Base-by-base conservation (phyloP, 164 flowering plant genomes). In the Annona cherimola region DNA sequence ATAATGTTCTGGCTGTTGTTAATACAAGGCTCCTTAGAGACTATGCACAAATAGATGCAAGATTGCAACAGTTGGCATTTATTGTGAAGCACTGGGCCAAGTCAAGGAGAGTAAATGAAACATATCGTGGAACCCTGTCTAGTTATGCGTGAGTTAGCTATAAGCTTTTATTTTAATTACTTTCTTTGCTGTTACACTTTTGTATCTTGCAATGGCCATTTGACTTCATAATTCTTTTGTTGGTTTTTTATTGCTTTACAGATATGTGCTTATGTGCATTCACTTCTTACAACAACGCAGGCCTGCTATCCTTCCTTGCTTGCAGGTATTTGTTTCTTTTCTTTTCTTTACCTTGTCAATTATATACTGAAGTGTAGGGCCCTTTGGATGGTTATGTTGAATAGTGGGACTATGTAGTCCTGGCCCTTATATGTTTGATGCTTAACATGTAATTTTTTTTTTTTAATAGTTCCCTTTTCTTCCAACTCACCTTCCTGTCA, bases 201-300 rank as follows among this genome's bases (percentile, higher is more conserved):
- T 7, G 8, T 16, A 50, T 9, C 14, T 9, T 50, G 57, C 57
- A 18, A 46, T 14, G 35, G n/a, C 12, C 18, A 59, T 5, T 54
- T 1, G 41, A 19, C 35, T 45, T 71, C 39, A 63, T 44, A 20
- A 9, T 40, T 40, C 50, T 65, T 2, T 42, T 72, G 67, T 50
- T 71, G 39, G 16, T 59, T 3, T 43, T 57, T 73, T 43, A 39
- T 69, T 77, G 43, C 63, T 45, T 77, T 74, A 50, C 98, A 95
- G 99, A 80, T 96, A 96, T 83, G 99, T 93, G 62, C 74, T 96
- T 55, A 96, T 96, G 99, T 96, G 99, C 91, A 93, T 96, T 79
- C 92, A 96, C 81, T 96, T 93, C 84, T 82, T 96, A 76, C 99
- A 96, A 76, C 88, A 71, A 71, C 93, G 99, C 18, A 83, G 73